Evolutionary conservation across 306 rosid genomes (phyloP), one percentile per base, ranked within the genome.

Genomic region (Cucurbita maxima): DNA sequence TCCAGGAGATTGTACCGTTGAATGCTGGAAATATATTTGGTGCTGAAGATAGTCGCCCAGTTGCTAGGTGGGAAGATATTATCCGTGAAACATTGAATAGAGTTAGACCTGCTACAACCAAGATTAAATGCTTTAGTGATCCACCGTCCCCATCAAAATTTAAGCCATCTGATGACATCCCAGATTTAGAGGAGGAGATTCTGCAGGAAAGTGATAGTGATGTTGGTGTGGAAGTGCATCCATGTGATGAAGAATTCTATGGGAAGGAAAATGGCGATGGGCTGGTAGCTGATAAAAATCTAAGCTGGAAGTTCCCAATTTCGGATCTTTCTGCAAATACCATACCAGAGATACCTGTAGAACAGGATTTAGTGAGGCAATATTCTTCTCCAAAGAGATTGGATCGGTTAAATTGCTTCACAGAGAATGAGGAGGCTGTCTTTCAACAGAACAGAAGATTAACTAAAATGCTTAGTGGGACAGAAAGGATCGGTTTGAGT

Each of bases 1-100:
- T 93, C 88, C 98, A 93, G 79, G 98, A 93, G 90, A 90, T 93
- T 76, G 98, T 93, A 60, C 97, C 98, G 38, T 84, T 93, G 71
- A 93, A 86, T 70, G 88, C 98, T 25, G 96, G 96, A 73, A 93
- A 93, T 79, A 85, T 93, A 77, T 86, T 93, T 83, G 98, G 89
- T 7, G 88, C 88, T 30, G 97, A 85, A 86, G 96, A 88, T 76
- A 84, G 73, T 69, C 86, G 94, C 55, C 96, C 96, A 37, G 89
- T 86, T 40, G 84, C 86, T 18, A 87, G 83, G 84, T 93, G 98
- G 98, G 97, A 93, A 82, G 85, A 79, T 25, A 72, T 88, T 58
- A 84, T 93, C 55, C 88, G 97, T 14, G 90, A 90, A 69, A 75
- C 96, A 67, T 78, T 93, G 64, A 80, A 86, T 68, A 81, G 92